Percentiles rank a stretch among this genome's conserved stretches.
Evolutionary conservation across 495 filamentous ascomycete genomes (phyloP).

Genomic region (Penicillium cataractarum): DNA sequence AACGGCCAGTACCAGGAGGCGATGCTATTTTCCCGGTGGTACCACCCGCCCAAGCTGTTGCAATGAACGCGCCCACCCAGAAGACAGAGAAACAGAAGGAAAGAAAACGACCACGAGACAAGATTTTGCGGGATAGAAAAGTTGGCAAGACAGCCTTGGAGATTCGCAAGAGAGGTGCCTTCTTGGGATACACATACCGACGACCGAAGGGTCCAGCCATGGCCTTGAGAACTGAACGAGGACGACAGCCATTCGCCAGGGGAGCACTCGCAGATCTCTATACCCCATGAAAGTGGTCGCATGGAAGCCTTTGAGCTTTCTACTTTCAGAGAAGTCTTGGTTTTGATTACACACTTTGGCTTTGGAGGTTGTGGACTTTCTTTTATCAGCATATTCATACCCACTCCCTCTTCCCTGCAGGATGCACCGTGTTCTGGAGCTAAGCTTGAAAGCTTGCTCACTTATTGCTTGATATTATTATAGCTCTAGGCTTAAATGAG

Average conservation of each 20-base stretch:
- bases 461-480: neutral
- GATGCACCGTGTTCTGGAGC: neutral
- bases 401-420: neutral
- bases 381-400: conserved; percentile 5
- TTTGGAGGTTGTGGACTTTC: neutral
- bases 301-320: neutral
- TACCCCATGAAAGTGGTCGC: conserved; percentile 17
- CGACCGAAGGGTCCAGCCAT: conserved; percentile 51
- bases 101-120: conserved; percentile 75
- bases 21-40: neutral
- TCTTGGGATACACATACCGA: conserved; percentile 88
- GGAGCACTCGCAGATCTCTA: conserved; percentile 36
- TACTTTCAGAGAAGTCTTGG: neutral
- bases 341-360: neutral
- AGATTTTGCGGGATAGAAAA: conserved; percentile 71
- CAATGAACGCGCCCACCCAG: conserved; percentile 17
- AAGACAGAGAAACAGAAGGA: conserved; percentile 49
- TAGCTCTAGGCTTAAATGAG: neutral
- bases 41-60: neutral
- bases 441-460: neutral
- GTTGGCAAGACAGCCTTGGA: conserved; percentile 69
- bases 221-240: conserved; percentile 38
- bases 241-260: conserved; percentile 32
- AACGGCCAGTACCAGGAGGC: neutral
- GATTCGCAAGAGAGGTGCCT: conserved; percentile 77